These are phyloP conservation scores for Exophiala bonariae DNA, from an alignment of 2,329 filamentous ascomycete species.

Conservation along the genomic window DNA sequence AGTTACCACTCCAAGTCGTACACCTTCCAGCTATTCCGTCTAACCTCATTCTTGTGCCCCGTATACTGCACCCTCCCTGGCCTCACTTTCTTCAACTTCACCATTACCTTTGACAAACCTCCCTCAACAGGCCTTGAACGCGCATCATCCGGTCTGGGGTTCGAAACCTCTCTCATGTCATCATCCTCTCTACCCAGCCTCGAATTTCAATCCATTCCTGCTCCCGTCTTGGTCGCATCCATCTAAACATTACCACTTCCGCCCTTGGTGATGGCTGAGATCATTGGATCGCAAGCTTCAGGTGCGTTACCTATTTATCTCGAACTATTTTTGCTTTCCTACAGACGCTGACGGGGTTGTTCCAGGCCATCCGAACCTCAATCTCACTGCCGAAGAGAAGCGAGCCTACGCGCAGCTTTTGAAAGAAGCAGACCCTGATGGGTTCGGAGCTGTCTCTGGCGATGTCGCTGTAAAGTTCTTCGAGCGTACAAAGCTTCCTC, in stretches of 20 bases:
- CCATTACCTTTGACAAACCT: background rate
- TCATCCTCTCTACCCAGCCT: background rate
- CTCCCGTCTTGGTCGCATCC: too few species aligned
- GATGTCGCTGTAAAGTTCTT: constrained; percentile 98
- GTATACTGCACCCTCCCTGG: background rate
- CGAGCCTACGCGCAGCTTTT: constrained; percentile 91
- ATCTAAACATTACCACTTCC: constrained; percentile 1
- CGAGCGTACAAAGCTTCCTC: constrained; percentile 87
- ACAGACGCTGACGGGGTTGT: constrained; percentile 6
- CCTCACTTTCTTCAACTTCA: background rate
- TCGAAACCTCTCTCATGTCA: constrained; percentile 4
- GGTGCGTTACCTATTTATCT: constrained; percentile 18
- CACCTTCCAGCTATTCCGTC: background rate
- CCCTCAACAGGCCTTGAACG: background rate
- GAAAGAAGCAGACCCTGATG: constrained; percentile 86
- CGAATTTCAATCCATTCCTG: background rate
- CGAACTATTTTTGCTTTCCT: background rate
- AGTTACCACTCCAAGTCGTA: too few species aligned
- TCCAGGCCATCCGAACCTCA: constrained; percentile 64
- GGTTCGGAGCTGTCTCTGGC: constrained; percentile 89
- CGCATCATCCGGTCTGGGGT: background rate
- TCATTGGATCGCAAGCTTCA: constrained; percentile 25
- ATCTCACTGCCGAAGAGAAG: constrained; percentile 89
- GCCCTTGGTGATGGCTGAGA: constrained; percentile 23
- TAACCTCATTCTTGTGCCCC: background rate